A percentile compares a stretch with the other conserved stretches of the same genome.
These are phyloP conservation scores for Suhomyces terraborum DNA, from an alignment of 1,139 yeast species.

Conservation along the genomic window DNA sequence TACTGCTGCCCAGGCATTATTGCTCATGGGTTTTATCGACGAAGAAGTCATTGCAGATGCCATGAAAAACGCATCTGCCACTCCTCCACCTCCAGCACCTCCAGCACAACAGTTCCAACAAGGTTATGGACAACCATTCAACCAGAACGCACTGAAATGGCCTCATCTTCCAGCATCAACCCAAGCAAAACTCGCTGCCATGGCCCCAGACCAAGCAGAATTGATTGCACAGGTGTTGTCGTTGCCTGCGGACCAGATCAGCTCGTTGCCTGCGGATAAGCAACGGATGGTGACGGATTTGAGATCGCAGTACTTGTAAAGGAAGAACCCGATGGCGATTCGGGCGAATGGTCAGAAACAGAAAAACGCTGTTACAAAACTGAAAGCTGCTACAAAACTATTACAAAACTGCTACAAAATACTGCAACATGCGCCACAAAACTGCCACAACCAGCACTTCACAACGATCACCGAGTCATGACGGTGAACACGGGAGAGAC, in stretches of 20 bases:
- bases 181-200: constrained; percentile 46
- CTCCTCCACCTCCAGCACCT: constrained; percentile 24
- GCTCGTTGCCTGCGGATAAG: constrained; percentile 59
- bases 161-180: constrained; percentile 51
- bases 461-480: too few species aligned
- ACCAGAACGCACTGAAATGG: constrained; percentile 38
- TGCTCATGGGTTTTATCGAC: constrained; percentile 77
- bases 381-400: too few species aligned
- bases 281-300: constrained; percentile 60
- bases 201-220: constrained; percentile 61
- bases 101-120: constrained; percentile 11
- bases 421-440: too few species aligned
- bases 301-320: constrained; percentile 55
- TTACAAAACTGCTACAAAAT: too few species aligned
- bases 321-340: too few species aligned
- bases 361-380: too few species aligned
- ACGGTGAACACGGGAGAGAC: too few species aligned
- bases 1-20: constrained; percentile 69
- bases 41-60: constrained; percentile 58
- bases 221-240: constrained; percentile 65
- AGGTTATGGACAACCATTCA: constrained; percentile 9
- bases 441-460: too few species aligned
- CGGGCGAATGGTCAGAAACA: too few species aligned
- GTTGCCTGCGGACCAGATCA: constrained; percentile 57
- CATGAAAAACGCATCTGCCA: constrained; percentile 35